These are phyloP conservation scores for Wickerhamia fluorescens DNA, from an alignment of 805 yeast genomes.

Conservation along the genomic window DNA sequence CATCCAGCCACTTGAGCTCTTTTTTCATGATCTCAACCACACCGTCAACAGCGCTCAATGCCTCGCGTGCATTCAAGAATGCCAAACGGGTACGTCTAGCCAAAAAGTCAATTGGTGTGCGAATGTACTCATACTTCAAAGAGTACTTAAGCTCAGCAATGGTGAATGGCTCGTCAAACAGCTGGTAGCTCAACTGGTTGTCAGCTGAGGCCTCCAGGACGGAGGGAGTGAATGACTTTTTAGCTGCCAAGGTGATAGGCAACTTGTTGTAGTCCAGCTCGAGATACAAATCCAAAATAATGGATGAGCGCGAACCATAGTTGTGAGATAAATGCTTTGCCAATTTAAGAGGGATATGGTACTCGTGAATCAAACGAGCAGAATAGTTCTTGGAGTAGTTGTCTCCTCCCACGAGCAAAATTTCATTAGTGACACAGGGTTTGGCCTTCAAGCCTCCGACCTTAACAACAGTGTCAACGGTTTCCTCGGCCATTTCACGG, in stretches of 20 bases:
- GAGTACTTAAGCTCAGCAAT: slow-evolving; percentile 86
- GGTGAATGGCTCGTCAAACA: slow-evolving; percentile 77
- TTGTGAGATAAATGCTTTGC: slow-evolving; percentile 79
- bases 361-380: slow-evolving; percentile 75
- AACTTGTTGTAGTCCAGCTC: slow-evolving; percentile 47
- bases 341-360: slow-evolving; percentile 61
- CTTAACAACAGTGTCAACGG: slow-evolving; percentile 66
- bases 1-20: slow-evolving; percentile 67
- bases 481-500: slow-evolving; percentile 96
- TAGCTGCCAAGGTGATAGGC: slow-evolving; percentile 56
- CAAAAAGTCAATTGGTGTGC: slow-evolving; percentile 84
- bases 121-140: slow-evolving; percentile 72
- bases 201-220: slow-evolving; percentile 15
- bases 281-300: slow-evolving; percentile 54
- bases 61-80: slow-evolving; percentile 81
- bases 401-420: slow-evolving; percentile 73
- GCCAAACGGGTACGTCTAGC: slow-evolving; percentile 93
- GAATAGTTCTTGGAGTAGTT: slow-evolving; percentile 67
- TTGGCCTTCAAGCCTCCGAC: slow-evolving; percentile 23
- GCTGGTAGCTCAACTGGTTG: slow-evolving; percentile 37
- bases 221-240: slow-evolving; percentile 24
- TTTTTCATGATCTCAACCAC: slow-evolving; percentile 81
- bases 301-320: slow-evolving; percentile 86
- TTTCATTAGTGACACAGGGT: slow-evolving; percentile 47
- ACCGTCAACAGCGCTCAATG: slow-evolving; percentile 70